Evolutionary conservation across 2,329 filamentous ascomycete species (phyloP).

Genomic region (Lasiodiplodia sp.): DNA sequence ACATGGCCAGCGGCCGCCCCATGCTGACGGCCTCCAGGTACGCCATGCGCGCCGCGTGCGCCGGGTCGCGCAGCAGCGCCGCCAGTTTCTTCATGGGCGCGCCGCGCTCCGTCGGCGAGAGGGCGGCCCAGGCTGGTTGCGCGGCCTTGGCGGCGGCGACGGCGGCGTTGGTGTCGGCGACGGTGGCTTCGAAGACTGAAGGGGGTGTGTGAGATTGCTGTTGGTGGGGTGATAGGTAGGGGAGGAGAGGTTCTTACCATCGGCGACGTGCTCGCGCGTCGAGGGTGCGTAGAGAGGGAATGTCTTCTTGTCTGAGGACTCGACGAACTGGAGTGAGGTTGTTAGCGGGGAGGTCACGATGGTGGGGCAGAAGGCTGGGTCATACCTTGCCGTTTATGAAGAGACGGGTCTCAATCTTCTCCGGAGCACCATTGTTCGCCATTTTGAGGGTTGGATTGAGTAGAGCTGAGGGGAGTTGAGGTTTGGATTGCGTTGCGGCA

Average conservation of each 20-base stretch:
- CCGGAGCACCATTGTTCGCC: background rate
- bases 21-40: conserved; percentile 32
- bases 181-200: conserved; percentile 33
- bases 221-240: background rate
- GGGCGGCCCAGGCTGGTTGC: conserved; percentile 43
- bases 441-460: background rate
- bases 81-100: conserved; percentile 56
- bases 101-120: conserved; percentile 47
- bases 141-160: conserved; percentile 39
- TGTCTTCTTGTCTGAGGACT: conserved; percentile 39
- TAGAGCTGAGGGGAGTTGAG: background rate
- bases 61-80: conserved; percentile 31
- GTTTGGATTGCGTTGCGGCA: background rate
- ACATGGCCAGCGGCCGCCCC: conserved; percentile 35
- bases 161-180: conserved; percentile 38
- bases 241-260: conserved; percentile 34
- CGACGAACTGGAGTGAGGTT: conserved; percentile 38
- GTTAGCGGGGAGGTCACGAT: background rate
- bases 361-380: no score
- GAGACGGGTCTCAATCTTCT: conserved; percentile 24
- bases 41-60: conserved; percentile 29
- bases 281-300: conserved; percentile 41
- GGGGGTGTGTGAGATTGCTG: conserved; percentile 30
- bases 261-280: conserved; percentile 39
- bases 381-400: conserved; percentile 23